Evolutionary conservation across 176 grass and related monocot species (phyloP), one percentile per base, ranked within the genome.

Genomic region (Zoysia japonica): DNA sequence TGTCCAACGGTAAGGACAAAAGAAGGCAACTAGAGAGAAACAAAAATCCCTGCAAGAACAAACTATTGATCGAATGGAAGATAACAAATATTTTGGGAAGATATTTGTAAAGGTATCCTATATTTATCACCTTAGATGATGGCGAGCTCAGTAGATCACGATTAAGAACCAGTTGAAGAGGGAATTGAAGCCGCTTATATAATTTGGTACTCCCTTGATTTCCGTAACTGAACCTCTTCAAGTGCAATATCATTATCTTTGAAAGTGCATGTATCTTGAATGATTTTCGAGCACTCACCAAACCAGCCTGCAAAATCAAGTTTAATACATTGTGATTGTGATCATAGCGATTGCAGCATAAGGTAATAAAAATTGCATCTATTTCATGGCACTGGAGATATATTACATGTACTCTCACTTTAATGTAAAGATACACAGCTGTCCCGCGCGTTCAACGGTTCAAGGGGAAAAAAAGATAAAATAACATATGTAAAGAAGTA

Each of bases 181-280:
- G 96, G 54, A 95, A 93, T 13, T 62, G 72, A 44, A 99, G 81
- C 36, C 72, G 88, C 69, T 99, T 95, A 83, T 86, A 88, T 41
- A 99, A 65, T 74, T 99, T 96, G 57, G 78, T 91, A 67, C 84
- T 93, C 44, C 96, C 86, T 55, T 87, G 75, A 43, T 71, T 87
- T 77, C 92, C 88, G 77, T 96, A 96, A 87, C 88, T 99, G 70
- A 99, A 99, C 65, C 92, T 88, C 96, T 93, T 99, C 70, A 96
- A 70, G 75, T 99, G 96, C 49, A 99, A 75, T 93, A 96, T 88
- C 96, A 99, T 89, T 88, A 96, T 89, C 68, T 86, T 88, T 40
- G 92, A 88, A 69, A 88, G 88, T 41, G 69, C 61, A 10, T 96
- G 88, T 86, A 99, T 89, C 61, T 93, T 89, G 61, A 96, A 85